phyloP scores from a whole-genome alignment of 2,329 filamentous ascomycete genomes.

The Cladosporium velox region DNA sequence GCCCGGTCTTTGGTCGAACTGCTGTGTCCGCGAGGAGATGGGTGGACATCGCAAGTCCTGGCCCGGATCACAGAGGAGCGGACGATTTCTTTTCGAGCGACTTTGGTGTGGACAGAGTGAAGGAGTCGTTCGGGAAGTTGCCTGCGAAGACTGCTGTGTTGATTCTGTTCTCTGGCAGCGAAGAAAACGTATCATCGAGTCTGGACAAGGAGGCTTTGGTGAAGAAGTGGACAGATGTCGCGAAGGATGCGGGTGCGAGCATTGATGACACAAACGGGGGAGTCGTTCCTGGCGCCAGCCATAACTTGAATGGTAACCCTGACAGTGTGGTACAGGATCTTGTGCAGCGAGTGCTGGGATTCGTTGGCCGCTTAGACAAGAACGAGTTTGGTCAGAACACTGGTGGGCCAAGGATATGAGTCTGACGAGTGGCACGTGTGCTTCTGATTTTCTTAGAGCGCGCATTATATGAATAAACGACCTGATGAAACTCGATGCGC shows the following conservation, averaged over 20 bases:
- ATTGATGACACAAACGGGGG: constrained; percentile 54
- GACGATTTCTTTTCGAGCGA: constrained; percentile 91
- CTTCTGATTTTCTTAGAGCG: neutral
- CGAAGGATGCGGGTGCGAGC: constrained; percentile 46
- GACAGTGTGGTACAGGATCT: constrained; percentile 52
- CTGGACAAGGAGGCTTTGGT: constrained; percentile 63
- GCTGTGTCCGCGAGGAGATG: constrained; percentile 61
- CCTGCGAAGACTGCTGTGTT: constrained; percentile 56
- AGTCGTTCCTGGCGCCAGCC: constrained; percentile 52
- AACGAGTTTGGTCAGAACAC: constrained; percentile 22
- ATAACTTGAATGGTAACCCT: constrained; percentile 53
- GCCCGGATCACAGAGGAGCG: constrained; percentile 61
- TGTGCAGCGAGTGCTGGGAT: constrained; percentile 53
- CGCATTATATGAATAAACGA: neutral
- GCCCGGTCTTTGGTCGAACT: constrained; percentile 34
- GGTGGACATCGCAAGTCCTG: constrained; percentile 59
- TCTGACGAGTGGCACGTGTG: neutral
- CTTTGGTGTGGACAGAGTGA: constrained; percentile 60
- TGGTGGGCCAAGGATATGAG: constrained; percentile 20
- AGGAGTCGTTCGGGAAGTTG: constrained; percentile 66
- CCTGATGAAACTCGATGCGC: neutral
- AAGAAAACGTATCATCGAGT: constrained; percentile 63
- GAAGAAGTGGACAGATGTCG: constrained; percentile 55
- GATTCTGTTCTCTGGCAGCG: constrained; percentile 65
- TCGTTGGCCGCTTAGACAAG: constrained; percentile 42